A percentile compares a stretch with the other conserved stretches of the same genome.
phyloP scores from a whole-genome alignment of 441 rosid species.

The Mallotus repandus region DNA sequence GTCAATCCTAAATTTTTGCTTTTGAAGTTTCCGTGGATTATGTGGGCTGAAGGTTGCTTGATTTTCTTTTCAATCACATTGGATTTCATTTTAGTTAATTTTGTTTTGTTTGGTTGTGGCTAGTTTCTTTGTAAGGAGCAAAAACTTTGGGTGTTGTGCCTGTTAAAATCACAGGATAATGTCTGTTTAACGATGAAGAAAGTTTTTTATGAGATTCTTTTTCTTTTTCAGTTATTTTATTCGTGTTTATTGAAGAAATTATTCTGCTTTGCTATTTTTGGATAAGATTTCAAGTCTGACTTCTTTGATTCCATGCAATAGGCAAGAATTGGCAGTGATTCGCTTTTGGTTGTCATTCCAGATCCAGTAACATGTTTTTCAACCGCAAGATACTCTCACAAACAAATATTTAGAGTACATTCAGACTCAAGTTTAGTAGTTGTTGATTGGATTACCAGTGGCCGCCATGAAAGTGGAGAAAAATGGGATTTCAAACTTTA shows the following conservation, averaged over 20 bases:
- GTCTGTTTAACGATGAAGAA: not conserved
- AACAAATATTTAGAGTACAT: slow-evolving; percentile 69
- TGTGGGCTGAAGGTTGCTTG: not conserved
- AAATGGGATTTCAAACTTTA: slow-evolving; percentile 85
- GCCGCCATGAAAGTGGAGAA: slow-evolving; percentile 89
- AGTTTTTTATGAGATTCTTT: not conserved
- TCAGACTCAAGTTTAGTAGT: slow-evolving; percentile 69
- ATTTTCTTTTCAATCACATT: not conserved
- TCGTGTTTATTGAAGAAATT: not conserved
- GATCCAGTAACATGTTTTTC: slow-evolving; percentile 96
- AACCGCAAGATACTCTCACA: slow-evolving; percentile 82
- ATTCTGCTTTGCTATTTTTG: not conserved
- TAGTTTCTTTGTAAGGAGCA: not conserved
- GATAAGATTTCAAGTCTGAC: slow-evolving; percentile 18
- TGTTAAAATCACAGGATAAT: not conserved
- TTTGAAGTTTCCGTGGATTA: not conserved
- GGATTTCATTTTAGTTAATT: not conserved
- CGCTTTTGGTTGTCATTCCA: slow-evolving; percentile 75
- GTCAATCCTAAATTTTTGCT: not conserved
- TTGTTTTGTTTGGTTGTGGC: not conserved
- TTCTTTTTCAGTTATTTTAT: not conserved
- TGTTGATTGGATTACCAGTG: slow-evolving; percentile 97
- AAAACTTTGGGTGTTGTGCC: too few relatives aligned
- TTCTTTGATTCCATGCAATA: slow-evolving; percentile 45
- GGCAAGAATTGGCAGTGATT: slow-evolving; percentile 71